Conservation (phyloP, 768 basidiomycete genomes). For the Serendipita sp. region DNA sequence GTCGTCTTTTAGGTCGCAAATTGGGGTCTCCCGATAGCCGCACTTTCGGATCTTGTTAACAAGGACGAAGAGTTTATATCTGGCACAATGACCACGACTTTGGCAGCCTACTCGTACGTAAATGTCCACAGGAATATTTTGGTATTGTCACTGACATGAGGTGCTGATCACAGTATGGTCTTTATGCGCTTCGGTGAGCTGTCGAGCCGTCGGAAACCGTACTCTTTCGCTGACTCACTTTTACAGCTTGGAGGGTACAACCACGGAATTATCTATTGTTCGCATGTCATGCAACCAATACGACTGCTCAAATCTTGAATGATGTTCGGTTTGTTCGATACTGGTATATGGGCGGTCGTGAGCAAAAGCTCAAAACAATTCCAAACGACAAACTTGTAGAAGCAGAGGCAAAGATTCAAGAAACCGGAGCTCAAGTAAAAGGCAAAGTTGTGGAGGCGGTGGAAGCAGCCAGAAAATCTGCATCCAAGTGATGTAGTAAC, state of each 20-base stretch:
- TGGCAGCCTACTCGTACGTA: constrained; percentile 75
- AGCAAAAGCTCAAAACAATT: constrained; percentile 36
- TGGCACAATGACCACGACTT: constrained; percentile 87
- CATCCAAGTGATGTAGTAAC: background rate
- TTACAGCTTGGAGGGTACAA: constrained; percentile 79
- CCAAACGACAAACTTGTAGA: constrained; percentile 16
- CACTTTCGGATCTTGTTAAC: constrained; percentile 60
- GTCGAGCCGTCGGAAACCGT: background rate
- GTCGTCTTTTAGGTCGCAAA: constrained; percentile 62
- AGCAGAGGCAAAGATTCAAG: constrained; percentile 9
- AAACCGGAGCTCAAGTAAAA: constrained; percentile 15
- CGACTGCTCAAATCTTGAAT: constrained; percentile 70
- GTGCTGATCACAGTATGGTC: constrained; percentile 32
- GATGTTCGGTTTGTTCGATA: constrained; percentile 77
- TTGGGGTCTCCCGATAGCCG: constrained; percentile 94
- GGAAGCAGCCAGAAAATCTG: constrained; percentile 2
- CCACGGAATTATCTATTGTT: constrained; percentile 93
- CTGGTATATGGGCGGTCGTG: constrained; percentile 79
- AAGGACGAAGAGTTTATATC: constrained; percentile 97
- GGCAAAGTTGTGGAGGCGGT: constrained; percentile 23
- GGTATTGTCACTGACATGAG: background rate
- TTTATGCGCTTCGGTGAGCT: constrained; percentile 88
- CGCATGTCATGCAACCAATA: constrained; percentile 86
- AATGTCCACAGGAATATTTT: constrained; percentile 15
- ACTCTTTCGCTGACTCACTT: background rate